A percentile compares a stretch with the other conserved stretches of the same genome.
Conservation (phyloP, 768 basidiomycete species). For the Cystofilobasidium bisporidii region DNA sequence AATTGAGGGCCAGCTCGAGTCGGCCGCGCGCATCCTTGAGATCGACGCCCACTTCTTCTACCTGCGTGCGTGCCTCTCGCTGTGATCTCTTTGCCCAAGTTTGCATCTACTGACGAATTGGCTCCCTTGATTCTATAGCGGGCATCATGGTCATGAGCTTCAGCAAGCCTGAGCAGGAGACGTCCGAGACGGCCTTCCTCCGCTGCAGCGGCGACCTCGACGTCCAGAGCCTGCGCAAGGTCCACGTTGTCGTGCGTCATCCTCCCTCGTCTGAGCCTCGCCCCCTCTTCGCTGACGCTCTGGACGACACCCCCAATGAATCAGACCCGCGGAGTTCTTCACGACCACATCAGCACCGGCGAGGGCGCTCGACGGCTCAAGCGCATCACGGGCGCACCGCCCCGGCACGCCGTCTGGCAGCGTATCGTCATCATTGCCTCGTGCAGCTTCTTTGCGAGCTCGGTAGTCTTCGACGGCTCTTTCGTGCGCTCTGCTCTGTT, state of each 20-base stretch:
- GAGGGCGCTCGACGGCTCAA: conserved; percentile 21
- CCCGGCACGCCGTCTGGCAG: conserved; percentile 1
- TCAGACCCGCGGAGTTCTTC: conserved; percentile 19
- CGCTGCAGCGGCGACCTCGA: conserved; percentile 18
- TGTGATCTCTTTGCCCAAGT: not conserved
- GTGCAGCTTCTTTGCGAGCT: conserved; percentile 26
- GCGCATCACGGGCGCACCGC: conserved; percentile 18
- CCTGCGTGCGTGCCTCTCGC: not conserved
- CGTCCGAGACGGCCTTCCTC: conserved; percentile 27
- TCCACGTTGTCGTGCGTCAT: conserved; percentile 14
- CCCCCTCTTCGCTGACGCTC: too few species aligned
- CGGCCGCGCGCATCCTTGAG: conserved; percentile 20
- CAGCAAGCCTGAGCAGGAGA: conserved; percentile 16
- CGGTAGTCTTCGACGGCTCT: conserved; percentile 22
- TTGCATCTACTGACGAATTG: too few species aligned
- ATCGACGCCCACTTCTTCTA: conserved; percentile 29
- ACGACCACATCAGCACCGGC: conserved; percentile 21
- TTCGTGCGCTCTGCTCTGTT: conserved; percentile 3
- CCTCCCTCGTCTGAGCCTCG: not conserved
- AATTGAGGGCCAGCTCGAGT: conserved; percentile 22
- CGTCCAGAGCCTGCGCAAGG: conserved; percentile 14
- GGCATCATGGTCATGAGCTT: conserved; percentile 18
- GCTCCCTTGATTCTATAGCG: not conserved
- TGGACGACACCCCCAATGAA: too few species aligned
- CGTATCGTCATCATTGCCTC: conserved; percentile 20